Conservation (phyloP, 2,329 filamentous ascomycete genomes). For the Fusarium verrucosum region DNA sequence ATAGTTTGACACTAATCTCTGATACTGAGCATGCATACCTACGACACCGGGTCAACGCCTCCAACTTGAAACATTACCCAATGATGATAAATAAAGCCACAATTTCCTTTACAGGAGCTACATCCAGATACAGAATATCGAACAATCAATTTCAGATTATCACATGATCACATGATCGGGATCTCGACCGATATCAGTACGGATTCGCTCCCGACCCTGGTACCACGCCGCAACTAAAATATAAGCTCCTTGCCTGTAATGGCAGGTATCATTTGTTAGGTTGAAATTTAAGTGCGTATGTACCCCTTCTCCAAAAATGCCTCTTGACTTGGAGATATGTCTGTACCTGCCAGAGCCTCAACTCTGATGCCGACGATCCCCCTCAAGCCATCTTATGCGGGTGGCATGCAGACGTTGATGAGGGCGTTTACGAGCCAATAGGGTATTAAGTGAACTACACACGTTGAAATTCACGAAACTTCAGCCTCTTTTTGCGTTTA, state of each 20-base stretch:
- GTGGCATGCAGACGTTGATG: constrained; percentile 61
- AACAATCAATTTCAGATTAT: background rate
- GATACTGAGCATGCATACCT: background rate
- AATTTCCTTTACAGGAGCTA: background rate
- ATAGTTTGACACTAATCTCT: background rate
- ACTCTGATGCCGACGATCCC: constrained; percentile 73
- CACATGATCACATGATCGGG: constrained; percentile 21
- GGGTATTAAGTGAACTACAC: constrained; percentile 67
- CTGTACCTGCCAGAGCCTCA: constrained; percentile 57
- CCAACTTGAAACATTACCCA: background rate
- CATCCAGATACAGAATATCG: background rate
- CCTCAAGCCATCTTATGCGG: constrained; percentile 65
- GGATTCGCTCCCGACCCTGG: background rate
- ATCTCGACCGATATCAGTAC: background rate
- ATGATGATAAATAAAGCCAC: background rate
- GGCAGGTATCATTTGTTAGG: constrained; percentile 10
- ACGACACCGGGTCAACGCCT: too few species aligned
- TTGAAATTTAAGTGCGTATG: background rate
- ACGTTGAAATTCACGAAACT: constrained; percentile 66
- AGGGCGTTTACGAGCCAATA: constrained; percentile 69
- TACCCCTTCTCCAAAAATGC: background rate
- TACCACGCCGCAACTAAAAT: constrained; percentile 2
- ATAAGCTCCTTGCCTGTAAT: background rate
- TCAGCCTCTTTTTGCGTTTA: constrained; percentile 55
- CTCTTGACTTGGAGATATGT: constrained; percentile 41